Evolutionary conservation across 108 stramenopile species (phyloP).

Genomic region (Nitzschia putrida): DNA sequence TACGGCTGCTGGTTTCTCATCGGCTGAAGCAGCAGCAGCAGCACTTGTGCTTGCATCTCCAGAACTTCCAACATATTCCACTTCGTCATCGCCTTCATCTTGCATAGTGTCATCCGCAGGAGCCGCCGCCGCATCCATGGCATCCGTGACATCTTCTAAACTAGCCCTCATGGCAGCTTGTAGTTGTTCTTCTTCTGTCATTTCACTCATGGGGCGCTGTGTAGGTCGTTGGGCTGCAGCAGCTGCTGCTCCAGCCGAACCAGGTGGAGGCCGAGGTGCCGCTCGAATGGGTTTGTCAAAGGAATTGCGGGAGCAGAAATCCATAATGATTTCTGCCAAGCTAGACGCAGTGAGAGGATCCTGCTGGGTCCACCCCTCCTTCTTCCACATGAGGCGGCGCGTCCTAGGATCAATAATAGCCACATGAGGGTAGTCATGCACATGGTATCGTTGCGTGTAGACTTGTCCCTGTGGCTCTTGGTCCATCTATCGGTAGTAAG

Average conservation of each 20-base stretch:
- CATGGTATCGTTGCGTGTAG: conserved; percentile 83
- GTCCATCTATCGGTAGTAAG: conserved; percentile 48
- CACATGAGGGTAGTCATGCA: conserved; percentile 82
- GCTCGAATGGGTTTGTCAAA: conserved; percentile 73
- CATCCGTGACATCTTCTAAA: conserved; percentile 45
- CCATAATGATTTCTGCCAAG: conserved; percentile 84
- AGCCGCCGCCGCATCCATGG: not conserved
- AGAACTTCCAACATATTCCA: conserved; percentile 12
- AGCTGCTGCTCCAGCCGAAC: not conserved
- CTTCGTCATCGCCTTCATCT: conserved; percentile 29
- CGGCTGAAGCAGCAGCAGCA: not conserved
- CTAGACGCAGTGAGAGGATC: conserved; percentile 75
- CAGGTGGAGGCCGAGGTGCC: conserved; percentile 45
- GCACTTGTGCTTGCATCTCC: no score
- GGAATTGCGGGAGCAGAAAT: conserved; percentile 88
- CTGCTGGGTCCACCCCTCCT: conserved; percentile 89
- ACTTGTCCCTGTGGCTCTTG: conserved; percentile 64
- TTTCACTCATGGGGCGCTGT: conserved; percentile 42
- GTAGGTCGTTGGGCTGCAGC: conserved; percentile 11
- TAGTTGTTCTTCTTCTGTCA: conserved; percentile 84
- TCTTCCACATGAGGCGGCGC: conserved; percentile 78
- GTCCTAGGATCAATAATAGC: conserved; percentile 93
- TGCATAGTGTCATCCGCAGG: conserved; percentile 44
- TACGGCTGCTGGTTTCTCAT: conserved; percentile 39
- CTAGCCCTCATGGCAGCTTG: conserved; percentile 86